Evolutionary conservation across 1,139 yeast species (phyloP), one percentile per base, ranked within the genome.

Genomic region (Geotrichum fermentans): DNA sequence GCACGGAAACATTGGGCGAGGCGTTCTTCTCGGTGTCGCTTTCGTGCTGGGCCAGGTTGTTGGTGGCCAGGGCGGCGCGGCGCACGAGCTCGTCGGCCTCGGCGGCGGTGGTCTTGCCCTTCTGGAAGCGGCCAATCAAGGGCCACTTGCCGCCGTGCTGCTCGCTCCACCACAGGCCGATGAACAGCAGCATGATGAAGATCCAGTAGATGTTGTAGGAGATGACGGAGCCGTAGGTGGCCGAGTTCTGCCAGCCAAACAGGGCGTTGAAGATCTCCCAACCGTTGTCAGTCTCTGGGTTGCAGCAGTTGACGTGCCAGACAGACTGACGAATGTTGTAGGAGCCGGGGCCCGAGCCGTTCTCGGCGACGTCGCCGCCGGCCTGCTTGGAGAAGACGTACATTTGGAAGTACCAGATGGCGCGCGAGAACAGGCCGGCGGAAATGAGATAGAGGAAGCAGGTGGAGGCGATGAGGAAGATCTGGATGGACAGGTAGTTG

Each of bases 271-370:
- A 77, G 33, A 90, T 68, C 83, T 87, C 88, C 96, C 96, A 90
- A 55, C 95, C 92, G 33, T 90, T 90, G 64, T 85, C 95, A 40
- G 77, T 83, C 58, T 83, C 81, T 17, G 97, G 96, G 66, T 88
- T 88, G 71, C 97, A 90, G 68, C 97, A 90, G 71, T 90, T 89
- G 37, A 90, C 97, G 70, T 90, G 97, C 97, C 97, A 90, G 1
- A 90, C 86, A 14, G 84, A 75, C 54, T 77, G 79, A 29, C 78
- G 61, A 50, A 90, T 79, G 65, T 90, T 95, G 67, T 90, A 90
- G 1, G 96, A 85, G 7, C 97, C 97, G 1, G 97, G 96, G 0
- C 97, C 97, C 48, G 81, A 77, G 5, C 97, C 97, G 10, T 80
- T 78, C 68, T 90, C 97, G 43, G 92, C 77, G 56, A 87, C 90